phyloP scores from a whole-genome alignment of 495 filamentous ascomycete species.

The Tuber microsphaerosporum region DNA sequence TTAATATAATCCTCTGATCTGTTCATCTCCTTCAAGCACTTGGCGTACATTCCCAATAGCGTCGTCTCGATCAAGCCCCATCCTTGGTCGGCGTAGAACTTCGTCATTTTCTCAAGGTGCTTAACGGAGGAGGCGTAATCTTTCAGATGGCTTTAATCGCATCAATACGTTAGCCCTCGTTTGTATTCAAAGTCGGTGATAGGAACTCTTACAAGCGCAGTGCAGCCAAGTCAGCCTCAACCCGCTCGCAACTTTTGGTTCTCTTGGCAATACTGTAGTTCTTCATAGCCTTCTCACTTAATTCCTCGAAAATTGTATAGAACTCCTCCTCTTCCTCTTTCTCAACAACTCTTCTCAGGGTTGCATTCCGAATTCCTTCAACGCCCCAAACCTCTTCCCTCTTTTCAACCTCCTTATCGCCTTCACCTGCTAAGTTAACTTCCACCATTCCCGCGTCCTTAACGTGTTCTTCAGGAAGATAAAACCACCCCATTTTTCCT shows the following conservation, averaged over 20 bases:
- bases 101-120: conserved; percentile 73
- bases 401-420: conserved; percentile 18
- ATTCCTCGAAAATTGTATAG: conserved; percentile 58
- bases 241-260: conserved; percentile 63
- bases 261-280: conserved; percentile 67
- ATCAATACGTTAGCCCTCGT: conserved; percentile 9
- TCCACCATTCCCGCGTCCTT: conserved; percentile 52
- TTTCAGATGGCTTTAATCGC: conserved; percentile 48
- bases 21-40: conserved; percentile 70
- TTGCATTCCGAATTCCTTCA: conserved; percentile 40
- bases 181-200: conserved; percentile 6
- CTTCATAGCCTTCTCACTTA: conserved; percentile 47
- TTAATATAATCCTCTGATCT: conserved; percentile 73
- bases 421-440: conserved; percentile 48
- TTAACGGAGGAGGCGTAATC: conserved; percentile 68
- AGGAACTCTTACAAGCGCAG: conserved; percentile 59
- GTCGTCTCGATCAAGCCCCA: conserved; percentile 75
- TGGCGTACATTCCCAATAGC: conserved; percentile 78
- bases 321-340: conserved; percentile 41
- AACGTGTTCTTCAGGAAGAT: conserved; percentile 53
- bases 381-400: conserved; percentile 30
- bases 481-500: conserved; percentile 58
- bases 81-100: conserved; percentile 69
- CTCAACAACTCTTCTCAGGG: conserved; percentile 15
- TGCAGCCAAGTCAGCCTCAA: conserved; percentile 77